Percentiles rank a stretch among this genome's conserved stretches.
phyloP scores from a whole-genome alignment of 1,284 basidiomycete genomes.

The Ganoderma resinaceum region DNA sequence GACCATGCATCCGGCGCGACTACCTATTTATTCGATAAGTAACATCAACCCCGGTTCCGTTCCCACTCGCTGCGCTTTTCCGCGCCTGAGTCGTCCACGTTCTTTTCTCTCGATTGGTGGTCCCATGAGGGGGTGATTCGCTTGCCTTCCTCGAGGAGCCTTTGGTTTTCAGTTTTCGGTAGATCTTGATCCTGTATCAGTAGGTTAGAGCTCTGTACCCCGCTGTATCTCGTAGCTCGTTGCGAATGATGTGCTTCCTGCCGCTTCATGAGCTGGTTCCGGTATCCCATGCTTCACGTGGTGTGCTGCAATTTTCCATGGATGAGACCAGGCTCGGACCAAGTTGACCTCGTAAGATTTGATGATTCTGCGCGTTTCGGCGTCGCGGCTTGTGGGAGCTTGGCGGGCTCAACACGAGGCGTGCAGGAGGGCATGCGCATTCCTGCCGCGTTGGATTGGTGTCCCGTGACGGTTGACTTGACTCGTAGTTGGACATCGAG shows the following conservation, averaged over 20 bases:
- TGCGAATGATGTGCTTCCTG: neutral
- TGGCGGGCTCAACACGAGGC: too few species aligned
- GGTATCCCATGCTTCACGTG: too few species aligned
- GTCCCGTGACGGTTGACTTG: too few species aligned
- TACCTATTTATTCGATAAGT: constrained; percentile 2
- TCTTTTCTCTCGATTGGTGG: neutral
- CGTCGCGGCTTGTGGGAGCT: too few species aligned
- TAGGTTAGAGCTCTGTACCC: neutral
- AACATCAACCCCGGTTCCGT: neutral
- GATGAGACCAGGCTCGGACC: too few species aligned
- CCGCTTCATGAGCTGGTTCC: too few species aligned
- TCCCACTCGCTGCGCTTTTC: neutral
- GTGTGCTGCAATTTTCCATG: too few species aligned
- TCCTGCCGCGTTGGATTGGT: too few species aligned
- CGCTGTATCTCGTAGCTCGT: neutral
- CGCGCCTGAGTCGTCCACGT: neutral
- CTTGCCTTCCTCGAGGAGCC: neutral
- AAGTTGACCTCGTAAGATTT: too few species aligned
- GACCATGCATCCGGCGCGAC: constrained; percentile 6
- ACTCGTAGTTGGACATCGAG: too few species aligned
- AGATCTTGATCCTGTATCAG: neutral
- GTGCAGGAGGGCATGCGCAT: too few species aligned
- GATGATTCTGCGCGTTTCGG: too few species aligned
- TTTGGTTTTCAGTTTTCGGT: neutral
- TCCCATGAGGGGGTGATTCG: neutral